Percentiles rank a stretch among this genome's conserved stretches.
Evolutionary conservation across 2,329 filamentous ascomycete genomes (phyloP).

Genomic region (Cercospora zeina): DNA sequence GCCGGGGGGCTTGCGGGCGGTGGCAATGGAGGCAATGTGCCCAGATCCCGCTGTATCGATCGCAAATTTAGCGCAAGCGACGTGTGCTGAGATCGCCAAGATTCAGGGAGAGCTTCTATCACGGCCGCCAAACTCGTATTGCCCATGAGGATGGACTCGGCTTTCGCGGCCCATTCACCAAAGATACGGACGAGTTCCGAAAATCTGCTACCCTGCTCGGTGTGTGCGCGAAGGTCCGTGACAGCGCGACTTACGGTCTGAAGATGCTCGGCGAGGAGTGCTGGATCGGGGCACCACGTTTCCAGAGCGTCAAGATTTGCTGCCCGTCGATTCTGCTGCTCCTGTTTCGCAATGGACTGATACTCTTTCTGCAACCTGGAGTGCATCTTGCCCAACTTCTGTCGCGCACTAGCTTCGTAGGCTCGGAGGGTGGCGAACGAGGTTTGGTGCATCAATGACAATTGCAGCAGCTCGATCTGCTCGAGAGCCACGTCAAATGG

Average conservation of each 20-base stretch:
- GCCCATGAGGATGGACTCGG: slow-evolving; percentile 27
- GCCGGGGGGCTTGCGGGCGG: slow-evolving; percentile 21
- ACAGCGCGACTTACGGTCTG: slow-evolving; percentile 60
- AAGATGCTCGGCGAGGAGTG: slow-evolving; percentile 56
- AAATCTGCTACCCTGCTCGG: slow-evolving; percentile 59
- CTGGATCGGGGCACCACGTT: slow-evolving; percentile 50
- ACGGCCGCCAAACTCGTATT: slow-evolving; percentile 49
- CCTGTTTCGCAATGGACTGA: slow-evolving; percentile 40
- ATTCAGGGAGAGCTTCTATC: slow-evolving; percentile 56
- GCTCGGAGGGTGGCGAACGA: slow-evolving; percentile 48
- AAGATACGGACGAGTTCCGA: slow-evolving; percentile 58
- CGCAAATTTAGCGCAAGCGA: slow-evolving; percentile 58
- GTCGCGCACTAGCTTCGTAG: slow-evolving; percentile 60
- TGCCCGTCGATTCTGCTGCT: slow-evolving; percentile 44
- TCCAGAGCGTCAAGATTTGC: slow-evolving; percentile 56
- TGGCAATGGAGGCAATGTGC: slow-evolving; percentile 46
- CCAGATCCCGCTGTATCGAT: slow-evolving; percentile 54
- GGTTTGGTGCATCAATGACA: slow-evolving; percentile 64
- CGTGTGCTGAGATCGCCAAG: slow-evolving; percentile 61
- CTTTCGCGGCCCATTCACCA: slow-evolving; percentile 57
- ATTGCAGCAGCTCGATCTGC: slow-evolving; percentile 65
- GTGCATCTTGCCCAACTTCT: slow-evolving; percentile 35
- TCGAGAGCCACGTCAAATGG: slow-evolving; percentile 34
- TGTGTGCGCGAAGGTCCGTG: slow-evolving; percentile 59
- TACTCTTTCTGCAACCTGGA: slow-evolving; percentile 35